These are phyloP conservation scores for Solanum bulbocastanum DNA, from an alignment of 257 asterid genomes.

Conservation along the genomic window DNA sequence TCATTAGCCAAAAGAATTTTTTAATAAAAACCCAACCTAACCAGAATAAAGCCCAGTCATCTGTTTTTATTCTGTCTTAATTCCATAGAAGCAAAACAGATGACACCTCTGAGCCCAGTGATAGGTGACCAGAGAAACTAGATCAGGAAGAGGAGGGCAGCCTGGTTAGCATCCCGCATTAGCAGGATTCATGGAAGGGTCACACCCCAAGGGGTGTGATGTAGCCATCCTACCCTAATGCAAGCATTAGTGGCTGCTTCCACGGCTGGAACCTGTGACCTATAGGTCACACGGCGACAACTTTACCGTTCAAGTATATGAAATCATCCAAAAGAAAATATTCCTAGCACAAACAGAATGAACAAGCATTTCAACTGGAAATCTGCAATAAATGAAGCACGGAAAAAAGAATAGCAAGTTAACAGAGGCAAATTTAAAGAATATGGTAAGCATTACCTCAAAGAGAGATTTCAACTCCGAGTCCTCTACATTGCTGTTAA, in stretches of 20 bases:
- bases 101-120: not conserved
- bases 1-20: not conserved
- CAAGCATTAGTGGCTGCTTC: not conserved
- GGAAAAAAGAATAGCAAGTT: not conserved
- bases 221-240: not conserved
- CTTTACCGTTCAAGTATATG: not conserved
- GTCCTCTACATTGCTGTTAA: constrained; percentile 69
- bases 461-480: constrained; percentile 53
- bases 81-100: not conserved
- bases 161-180: not conserved
- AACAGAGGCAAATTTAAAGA: not conserved
- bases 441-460: constrained; percentile 29
- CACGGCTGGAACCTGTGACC: not conserved
- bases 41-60: not conserved
- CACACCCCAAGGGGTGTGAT: not conserved
- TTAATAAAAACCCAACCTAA: not conserved
- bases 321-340: not conserved
- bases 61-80: not conserved
- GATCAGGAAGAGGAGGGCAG: not conserved
- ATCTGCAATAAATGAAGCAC: not conserved
- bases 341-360: not conserved
- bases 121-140: not conserved
- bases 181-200: not conserved
- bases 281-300: not conserved
- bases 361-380: not conserved